Conservation (phyloP, 2,329 filamentous ascomycete genomes). For the Botryotinia convoluta region DNA sequence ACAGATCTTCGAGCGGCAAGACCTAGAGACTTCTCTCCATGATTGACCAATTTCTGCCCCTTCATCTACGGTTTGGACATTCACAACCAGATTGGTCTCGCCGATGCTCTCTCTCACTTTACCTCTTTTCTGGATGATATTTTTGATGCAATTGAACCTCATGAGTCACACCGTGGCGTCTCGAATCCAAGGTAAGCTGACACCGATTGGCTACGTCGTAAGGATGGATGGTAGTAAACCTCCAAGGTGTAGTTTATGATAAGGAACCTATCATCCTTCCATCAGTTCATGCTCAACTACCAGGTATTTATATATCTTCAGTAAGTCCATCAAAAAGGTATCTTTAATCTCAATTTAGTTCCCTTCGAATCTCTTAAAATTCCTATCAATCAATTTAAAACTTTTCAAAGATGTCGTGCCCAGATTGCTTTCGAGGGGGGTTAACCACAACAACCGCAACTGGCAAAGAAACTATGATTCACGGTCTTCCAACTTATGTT, state of each 20-base stretch:
- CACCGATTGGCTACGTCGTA: background rate
- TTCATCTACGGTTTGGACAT: background rate
- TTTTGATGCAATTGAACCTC: background rate
- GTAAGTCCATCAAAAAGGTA: background rate
- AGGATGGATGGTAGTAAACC: background rate
- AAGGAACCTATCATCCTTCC: background rate
- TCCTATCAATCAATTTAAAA: background rate
- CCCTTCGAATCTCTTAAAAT: background rate
- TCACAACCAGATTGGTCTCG: background rate
- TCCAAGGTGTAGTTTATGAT: background rate
- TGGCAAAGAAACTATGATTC: slow-evolving; percentile 43
- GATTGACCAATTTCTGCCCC: background rate
- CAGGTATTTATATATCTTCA: background rate
- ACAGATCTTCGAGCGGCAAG: background rate
- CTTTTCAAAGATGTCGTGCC: slow-evolving; percentile 23
- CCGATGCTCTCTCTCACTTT: background rate
- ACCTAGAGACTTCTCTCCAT: background rate
- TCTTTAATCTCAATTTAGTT: background rate
- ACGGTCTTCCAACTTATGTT: slow-evolving; percentile 47
- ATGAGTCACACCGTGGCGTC: background rate
- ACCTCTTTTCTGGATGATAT: background rate
- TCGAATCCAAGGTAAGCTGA: background rate
- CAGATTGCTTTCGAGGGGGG: slow-evolving; percentile 41
- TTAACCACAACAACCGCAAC: slow-evolving; percentile 42
- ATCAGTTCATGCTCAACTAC: background rate